These are phyloP conservation scores for Melanomma pulvis-pyrius DNA, from an alignment of 495 filamentous ascomycete genomes.

Conservation along the genomic window DNA sequence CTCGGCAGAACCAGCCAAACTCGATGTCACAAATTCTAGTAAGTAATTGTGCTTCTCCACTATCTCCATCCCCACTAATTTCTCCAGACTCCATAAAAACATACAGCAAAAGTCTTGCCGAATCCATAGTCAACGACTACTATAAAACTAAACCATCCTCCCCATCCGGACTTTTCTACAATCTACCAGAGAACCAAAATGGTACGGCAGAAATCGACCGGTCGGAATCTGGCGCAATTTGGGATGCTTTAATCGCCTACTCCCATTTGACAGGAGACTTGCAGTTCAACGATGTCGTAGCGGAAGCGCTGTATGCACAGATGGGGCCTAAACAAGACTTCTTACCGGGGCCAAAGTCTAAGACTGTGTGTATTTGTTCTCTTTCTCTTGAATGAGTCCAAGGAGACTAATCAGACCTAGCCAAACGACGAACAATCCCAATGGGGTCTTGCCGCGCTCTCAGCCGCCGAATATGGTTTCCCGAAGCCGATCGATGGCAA, in stretches of 20 bases:
- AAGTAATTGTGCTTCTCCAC: background rate
- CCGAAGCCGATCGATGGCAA: constrained; percentile 20
- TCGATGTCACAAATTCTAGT: background rate
- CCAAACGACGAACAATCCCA: constrained; percentile 41
- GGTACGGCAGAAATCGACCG: constrained; percentile 47
- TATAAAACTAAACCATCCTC: background rate
- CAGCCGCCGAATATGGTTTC: constrained; percentile 39
- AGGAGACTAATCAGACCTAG: constrained; percentile 66
- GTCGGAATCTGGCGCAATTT: constrained; percentile 82
- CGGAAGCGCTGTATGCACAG: constrained; percentile 71
- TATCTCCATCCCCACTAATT: background rate
- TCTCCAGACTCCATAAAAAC: background rate
- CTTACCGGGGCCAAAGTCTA: background rate
- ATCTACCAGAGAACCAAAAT: background rate
- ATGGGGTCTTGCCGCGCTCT: constrained; percentile 42
- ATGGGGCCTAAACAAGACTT: constrained; percentile 66
- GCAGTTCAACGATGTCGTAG: constrained; percentile 69
- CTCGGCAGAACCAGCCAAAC: background rate
- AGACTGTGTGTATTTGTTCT: background rate
- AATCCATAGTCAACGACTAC: constrained; percentile 5
- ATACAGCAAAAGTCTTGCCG: background rate
- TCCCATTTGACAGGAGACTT: constrained; percentile 78
- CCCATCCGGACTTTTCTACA: background rate
- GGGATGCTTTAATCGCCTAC: constrained; percentile 77
- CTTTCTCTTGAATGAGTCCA: constrained; percentile 56